Conservation (phyloP, 306 rosid genomes). For the Senna tora region DNA sequence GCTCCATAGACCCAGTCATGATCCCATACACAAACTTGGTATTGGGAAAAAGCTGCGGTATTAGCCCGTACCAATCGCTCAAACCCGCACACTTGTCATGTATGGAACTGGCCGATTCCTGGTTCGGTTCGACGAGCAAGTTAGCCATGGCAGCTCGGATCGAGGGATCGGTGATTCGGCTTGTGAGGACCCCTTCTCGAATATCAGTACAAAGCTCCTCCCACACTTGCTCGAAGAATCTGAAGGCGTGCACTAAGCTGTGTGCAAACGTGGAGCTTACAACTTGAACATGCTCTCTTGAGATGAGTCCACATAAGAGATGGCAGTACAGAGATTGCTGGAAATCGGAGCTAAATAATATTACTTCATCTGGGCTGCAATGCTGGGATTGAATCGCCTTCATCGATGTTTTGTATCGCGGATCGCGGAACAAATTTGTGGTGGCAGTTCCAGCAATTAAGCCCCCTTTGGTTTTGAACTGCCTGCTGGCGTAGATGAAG, state of each 20-base stretch:
- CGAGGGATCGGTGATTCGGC: conserved; percentile 56
- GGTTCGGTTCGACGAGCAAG: conserved; percentile 67
- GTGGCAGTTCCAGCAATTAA: conserved; percentile 89
- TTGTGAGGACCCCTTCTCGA: conserved; percentile 62
- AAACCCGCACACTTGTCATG: conserved; percentile 56
- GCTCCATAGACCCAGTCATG: conserved; percentile 98
- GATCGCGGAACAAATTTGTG: conserved; percentile 61
- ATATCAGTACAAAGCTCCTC: conserved; percentile 79
- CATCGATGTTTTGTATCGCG: conserved; percentile 58
- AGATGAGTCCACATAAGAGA: conserved; percentile 77
- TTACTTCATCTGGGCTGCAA: conserved; percentile 94
- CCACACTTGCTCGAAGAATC: conserved; percentile 83
- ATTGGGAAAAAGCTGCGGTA: conserved; percentile 85
- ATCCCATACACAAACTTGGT: conserved; percentile 82
- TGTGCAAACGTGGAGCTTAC: conserved; percentile 86
- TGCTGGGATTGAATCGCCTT: conserved; percentile 63
- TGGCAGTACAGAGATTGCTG: conserved; percentile 90
- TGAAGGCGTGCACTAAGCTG: conserved; percentile 76
- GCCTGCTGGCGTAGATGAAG: conserved; percentile 87
- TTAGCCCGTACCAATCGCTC: conserved; percentile 90
- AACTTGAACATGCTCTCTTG: conserved; percentile 62
- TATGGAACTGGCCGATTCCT: conserved; percentile 65
- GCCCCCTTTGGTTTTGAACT: conserved; percentile 78
- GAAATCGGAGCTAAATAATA: conserved; percentile 85
- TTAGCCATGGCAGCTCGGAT: conserved; percentile 66